Base-by-base conservation (phyloP, 495 filamentous ascomycete genomes). In the Penicillium soppii region DNA sequence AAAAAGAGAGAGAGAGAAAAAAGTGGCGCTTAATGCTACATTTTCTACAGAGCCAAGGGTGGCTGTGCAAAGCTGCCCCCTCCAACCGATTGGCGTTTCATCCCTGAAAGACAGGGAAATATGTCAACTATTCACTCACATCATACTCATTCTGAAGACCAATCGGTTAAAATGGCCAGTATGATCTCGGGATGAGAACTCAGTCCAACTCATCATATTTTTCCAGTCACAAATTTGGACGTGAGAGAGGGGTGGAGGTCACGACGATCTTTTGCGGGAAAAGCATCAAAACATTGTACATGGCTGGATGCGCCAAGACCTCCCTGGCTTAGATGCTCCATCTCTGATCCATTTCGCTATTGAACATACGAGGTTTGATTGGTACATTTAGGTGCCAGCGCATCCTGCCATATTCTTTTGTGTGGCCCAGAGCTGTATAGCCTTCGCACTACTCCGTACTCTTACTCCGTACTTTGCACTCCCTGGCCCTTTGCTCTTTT, bases 61-160 rank as follows among this genome's bases (percentile, higher is more conserved):
- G 59, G 59, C 59, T 53, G 56, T 62, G 59, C 56, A 58, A 22
- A 25, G 22, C 13, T n/a, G 48, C 58, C 50, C 53, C 19, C 56
- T 56, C 59, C 59, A 44, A 25, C 7, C 12, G 20, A 23, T 20
- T 30, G 15, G 29, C 7, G 48, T 58, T 50, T 55, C 47, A 58
- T 52, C 52, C 40, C 43, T 54, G 39, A 45, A 23, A 17, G 37
- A 22, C 7, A 27, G n/a, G 21, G 3, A 37, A 37, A 7, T 17
- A 37, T 37, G 15, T 9, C 0, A 36, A 36, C 10, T 8, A 16
- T 36, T 16, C 16, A 22, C 37, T n/a, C n/a, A n/a, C n/a, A n/a
- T n/a, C n/a, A n/a, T n/a, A n/a, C n/a, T n/a, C n/a, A n/a, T n/a
- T n/a, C n/a, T n/a, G n/a, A n/a, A n/a, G n/a, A n/a, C n/a, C n/a